These are phyloP conservation scores for Petunia secreta DNA, from an alignment of 257 asterid genomes.

Conservation along the genomic window DNA sequence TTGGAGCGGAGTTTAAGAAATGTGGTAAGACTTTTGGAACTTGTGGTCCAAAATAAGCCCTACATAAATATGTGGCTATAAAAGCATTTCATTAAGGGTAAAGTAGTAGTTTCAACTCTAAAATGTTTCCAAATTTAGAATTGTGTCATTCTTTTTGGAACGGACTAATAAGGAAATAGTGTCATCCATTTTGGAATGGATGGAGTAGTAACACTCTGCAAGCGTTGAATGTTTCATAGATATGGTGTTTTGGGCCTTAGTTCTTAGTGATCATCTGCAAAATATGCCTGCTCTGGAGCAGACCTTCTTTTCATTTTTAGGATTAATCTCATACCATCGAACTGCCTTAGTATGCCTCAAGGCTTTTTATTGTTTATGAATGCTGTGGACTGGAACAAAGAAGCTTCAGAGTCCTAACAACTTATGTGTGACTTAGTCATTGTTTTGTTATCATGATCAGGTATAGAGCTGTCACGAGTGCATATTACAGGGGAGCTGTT, in stretches of 20 bases:
- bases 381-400: neutral
- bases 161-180: too few species aligned
- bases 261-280: neutral
- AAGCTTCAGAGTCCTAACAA: neutral
- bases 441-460: slow-evolving; percentile 39
- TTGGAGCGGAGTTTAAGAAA: too few species aligned
- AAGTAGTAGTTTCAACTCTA: too few species aligned
- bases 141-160: too few species aligned
- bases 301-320: neutral
- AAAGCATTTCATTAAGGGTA: too few species aligned
- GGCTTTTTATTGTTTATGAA: neutral
- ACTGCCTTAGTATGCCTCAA: neutral
- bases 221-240: neutral
- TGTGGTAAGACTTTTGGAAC: too few species aligned
- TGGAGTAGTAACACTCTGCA: too few species aligned
- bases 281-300: neutral
- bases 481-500: slow-evolving; percentile 81
- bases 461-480: slow-evolving; percentile 85
- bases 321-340: neutral
- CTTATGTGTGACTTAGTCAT: neutral
- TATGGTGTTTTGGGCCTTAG: neutral
- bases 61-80: too few species aligned
- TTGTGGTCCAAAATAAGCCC: too few species aligned
- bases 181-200: too few species aligned
- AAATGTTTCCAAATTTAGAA: too few species aligned